phyloP scores from a whole-genome alignment of 495 filamentous ascomycete species.

The Aspergillus sparsus region DNA sequence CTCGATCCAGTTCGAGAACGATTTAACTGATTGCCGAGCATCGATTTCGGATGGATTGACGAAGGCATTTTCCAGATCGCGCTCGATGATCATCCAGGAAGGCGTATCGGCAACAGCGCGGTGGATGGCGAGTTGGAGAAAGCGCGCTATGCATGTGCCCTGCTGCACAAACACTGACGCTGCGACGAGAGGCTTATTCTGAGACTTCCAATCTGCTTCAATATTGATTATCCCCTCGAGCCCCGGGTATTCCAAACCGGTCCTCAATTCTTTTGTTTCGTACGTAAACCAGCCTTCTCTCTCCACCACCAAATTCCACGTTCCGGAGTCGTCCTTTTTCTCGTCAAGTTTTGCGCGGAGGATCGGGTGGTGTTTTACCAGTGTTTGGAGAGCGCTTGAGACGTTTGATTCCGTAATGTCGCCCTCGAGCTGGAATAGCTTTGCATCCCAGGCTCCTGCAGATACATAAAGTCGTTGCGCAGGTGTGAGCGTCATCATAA shows the following conservation, averaged over 20 bases:
- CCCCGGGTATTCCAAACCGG: not conserved
- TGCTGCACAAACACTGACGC: constrained; percentile 8
- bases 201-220: not conserved
- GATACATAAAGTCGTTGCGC: constrained; percentile 8
- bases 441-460: constrained; percentile 4
- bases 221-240: not conserved
- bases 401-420: constrained; percentile 11
- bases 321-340: not conserved
- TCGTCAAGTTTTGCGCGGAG: constrained; percentile 5
- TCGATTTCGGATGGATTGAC: not conserved
- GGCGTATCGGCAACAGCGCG: constrained; percentile 13
- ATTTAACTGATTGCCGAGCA: too few relatives aligned
- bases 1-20: not conserved
- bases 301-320: not conserved
- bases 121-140: constrained; percentile 11
- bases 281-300: not conserved
- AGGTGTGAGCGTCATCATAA: not conserved
- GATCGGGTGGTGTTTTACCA: constrained; percentile 7
- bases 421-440: constrained; percentile 9
- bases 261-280: constrained; percentile 4
- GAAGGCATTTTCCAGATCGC: constrained; percentile 1
- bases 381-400: constrained; percentile 3
- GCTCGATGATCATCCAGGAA: constrained; percentile 13
- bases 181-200: not conserved
- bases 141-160: constrained; percentile 14